phyloP scores from a whole-genome alignment of 345 rosid genomes.

The Nephelium lappaceum region DNA sequence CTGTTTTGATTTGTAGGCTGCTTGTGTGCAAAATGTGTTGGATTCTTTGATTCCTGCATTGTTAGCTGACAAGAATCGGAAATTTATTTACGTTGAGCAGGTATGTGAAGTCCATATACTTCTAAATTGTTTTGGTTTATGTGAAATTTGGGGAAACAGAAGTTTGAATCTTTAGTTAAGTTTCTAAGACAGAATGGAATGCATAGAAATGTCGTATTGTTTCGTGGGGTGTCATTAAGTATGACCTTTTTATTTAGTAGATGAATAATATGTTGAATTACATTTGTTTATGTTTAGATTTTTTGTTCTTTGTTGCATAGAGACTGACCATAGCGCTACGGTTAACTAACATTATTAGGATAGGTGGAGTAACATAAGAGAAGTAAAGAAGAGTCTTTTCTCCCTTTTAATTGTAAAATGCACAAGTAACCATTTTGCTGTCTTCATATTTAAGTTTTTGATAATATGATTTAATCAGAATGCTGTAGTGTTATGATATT shows the following conservation, averaged over 20 bases:
- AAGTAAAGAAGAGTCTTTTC: not conserved
- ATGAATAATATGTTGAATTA: not conserved
- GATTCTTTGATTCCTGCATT: conserved; percentile 91
- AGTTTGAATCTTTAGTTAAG: not conserved
- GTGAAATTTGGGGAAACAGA: not conserved
- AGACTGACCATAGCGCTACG: not conserved
- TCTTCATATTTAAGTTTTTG: not conserved
- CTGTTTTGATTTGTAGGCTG: conserved; percentile 50
- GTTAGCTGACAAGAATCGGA: conserved; percentile 87
- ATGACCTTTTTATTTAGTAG: not conserved
- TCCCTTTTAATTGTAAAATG: not conserved
- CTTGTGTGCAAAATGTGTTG: conserved; percentile 91
- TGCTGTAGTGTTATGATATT: not conserved
- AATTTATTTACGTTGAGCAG: conserved; percentile 83
- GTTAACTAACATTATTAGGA: not conserved
- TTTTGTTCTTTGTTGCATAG: not conserved
- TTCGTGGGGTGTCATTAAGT: not conserved
- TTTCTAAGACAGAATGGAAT: not conserved
- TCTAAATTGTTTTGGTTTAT: conserved; percentile 13
- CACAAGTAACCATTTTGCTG: not conserved
- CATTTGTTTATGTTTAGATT: not conserved
- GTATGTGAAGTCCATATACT: conserved; percentile 39
- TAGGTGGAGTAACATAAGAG: not conserved
- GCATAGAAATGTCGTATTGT: not conserved
- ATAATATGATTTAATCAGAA: not conserved